These are phyloP conservation scores for Colletotrichum viniferum DNA, from an alignment of 2,329 filamentous ascomycete genomes.

Conservation along the genomic window DNA sequence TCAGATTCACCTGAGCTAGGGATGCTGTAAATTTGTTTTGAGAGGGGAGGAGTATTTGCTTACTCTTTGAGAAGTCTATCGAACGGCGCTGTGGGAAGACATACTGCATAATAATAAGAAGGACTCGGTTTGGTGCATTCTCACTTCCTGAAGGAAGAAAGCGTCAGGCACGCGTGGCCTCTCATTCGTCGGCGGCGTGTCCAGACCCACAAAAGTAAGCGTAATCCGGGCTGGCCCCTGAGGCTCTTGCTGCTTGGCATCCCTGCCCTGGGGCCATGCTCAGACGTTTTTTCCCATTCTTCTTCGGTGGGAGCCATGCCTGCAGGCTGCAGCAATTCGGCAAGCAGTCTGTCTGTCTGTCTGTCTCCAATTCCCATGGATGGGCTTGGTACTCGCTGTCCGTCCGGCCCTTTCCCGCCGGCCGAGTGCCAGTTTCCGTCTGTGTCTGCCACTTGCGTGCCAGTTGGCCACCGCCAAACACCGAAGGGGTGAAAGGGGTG, in stretches of 20 bases:
- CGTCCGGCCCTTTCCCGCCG: not conserved
- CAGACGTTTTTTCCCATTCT: not conserved
- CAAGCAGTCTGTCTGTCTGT: not conserved
- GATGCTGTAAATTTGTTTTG: not conserved
- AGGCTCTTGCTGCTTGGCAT: slow-evolving; percentile 19
- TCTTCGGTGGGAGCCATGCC: not conserved
- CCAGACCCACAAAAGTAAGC: not conserved
- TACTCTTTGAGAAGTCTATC: not conserved
- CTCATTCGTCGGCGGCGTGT: not conserved
- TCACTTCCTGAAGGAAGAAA: not conserved
- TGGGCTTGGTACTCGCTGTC: not conserved
- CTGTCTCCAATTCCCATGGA: not conserved
- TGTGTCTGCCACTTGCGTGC: not conserved
- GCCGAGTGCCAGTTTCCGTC: not conserved
- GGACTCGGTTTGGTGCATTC: not conserved
- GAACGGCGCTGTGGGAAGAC: not conserved
- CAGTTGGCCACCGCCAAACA: not conserved
- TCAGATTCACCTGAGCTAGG: not conserved
- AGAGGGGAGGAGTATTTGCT: not conserved
- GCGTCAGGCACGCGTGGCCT: not conserved
- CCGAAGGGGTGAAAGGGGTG: not conserved
- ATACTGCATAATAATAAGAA: not conserved
- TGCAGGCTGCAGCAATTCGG: not conserved
- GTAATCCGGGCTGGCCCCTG: slow-evolving; percentile 6
- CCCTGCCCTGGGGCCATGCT: slow-evolving; percentile 15